These are phyloP conservation scores for Cylindrodendrum hubeiense DNA, from an alignment of 2,329 filamentous ascomycete species.

Conservation along the genomic window DNA sequence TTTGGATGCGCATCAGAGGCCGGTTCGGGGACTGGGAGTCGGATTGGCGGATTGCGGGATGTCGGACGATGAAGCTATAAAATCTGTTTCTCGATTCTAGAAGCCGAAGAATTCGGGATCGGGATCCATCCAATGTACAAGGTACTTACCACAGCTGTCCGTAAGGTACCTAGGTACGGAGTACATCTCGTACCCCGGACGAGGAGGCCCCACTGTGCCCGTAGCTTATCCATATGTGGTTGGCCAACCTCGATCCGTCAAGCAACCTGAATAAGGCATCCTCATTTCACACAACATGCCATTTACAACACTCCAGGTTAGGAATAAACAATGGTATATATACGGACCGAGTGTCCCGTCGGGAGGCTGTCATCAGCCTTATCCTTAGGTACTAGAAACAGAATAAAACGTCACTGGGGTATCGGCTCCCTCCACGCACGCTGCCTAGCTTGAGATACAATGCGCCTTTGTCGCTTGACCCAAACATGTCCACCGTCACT, in stretches of 20 bases:
- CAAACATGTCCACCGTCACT: slow-evolving; percentile 37
- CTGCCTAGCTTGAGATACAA: slow-evolving; percentile 32
- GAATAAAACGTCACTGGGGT: slow-evolving; percentile 45
- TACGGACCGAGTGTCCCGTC: slow-evolving; percentile 8
- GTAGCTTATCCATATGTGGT: slow-evolving; percentile 9
- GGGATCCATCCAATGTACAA: not conserved
- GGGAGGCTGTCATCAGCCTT: not conserved
- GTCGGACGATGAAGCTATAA: not conserved
- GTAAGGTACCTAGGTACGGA: not conserved
- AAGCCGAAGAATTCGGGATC: not conserved
- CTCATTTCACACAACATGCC: not conserved
- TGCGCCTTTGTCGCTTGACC: slow-evolving; percentile 28
- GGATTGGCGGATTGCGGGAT: not conserved
- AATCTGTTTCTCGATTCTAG: not conserved
- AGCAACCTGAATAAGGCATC: too few relatives aligned
- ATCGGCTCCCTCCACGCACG: slow-evolving; percentile 38
- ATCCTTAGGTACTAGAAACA: slow-evolving; percentile 30
- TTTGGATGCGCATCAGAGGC: slow-evolving; percentile 34
- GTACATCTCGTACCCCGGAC: not conserved
- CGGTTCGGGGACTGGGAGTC: not conserved
- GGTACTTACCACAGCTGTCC: not conserved
- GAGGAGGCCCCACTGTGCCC: slow-evolving; percentile 7
- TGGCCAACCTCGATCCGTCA: not conserved
- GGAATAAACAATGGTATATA: slow-evolving; percentile 4
- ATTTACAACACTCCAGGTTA: not conserved